Conservation (phyloP, 805 yeast species). For the Yamadazyma paraphyllophila region DNA sequence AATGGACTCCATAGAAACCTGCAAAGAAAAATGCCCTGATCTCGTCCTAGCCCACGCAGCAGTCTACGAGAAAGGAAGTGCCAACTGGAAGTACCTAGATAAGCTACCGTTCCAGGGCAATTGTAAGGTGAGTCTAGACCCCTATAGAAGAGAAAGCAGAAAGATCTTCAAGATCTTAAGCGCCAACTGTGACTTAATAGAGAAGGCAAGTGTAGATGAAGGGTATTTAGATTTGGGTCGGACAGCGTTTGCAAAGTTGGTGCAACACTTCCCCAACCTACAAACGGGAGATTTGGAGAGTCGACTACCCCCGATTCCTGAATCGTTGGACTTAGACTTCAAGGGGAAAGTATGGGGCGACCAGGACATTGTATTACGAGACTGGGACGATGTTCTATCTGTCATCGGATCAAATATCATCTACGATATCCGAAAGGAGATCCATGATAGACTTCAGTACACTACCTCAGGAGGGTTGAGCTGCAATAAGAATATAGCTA, state of each 20-base stretch:
- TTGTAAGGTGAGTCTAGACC: conserved; percentile 87
- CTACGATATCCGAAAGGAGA: conserved; percentile 48
- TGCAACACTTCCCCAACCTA: conserved; percentile 49
- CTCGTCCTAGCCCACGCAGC: conserved; percentile 88
- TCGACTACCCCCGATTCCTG: conserved; percentile 47
- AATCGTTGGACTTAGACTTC: conserved; percentile 28
- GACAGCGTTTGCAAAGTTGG: conserved; percentile 45
- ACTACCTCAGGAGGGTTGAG: conserved; percentile 91
- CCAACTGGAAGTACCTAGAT: conserved; percentile 73
- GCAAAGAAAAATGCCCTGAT: conserved; percentile 71
- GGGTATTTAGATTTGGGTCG: conserved; percentile 83
- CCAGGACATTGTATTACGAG: conserved; percentile 16
- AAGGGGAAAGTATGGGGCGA: conserved; percentile 25
- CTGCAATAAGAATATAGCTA: conserved; percentile 73
- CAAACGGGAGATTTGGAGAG: conserved; percentile 15
- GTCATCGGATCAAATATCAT: conserved; percentile 65
- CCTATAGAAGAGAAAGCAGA: conserved; percentile 83
- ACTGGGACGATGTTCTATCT: conserved; percentile 80
- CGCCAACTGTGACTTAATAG: conserved; percentile 63
- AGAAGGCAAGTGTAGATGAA: conserved; percentile 96
- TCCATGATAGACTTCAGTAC: conserved; percentile 61
- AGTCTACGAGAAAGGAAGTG: conserved; percentile 83
- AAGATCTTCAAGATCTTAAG: conserved; percentile 69
- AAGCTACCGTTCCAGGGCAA: conserved; percentile 55
- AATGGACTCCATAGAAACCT: conserved; percentile 69